Evolutionary conservation across 176 grass and related monocot species (phyloP), one percentile per base, ranked within the genome.

Genomic region (Luzula sylvatica): DNA sequence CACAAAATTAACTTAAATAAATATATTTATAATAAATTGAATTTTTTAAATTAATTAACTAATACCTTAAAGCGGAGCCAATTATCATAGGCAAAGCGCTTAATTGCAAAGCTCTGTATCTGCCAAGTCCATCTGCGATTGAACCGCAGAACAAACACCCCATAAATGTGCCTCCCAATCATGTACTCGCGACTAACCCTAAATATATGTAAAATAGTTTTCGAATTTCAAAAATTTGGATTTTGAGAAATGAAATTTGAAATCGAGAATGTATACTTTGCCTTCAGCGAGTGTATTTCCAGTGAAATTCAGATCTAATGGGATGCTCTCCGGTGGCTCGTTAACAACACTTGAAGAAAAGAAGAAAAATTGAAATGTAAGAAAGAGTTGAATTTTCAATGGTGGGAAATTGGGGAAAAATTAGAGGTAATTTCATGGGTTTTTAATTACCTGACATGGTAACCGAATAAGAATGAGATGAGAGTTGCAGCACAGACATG

Each of bases 161-260:
- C 6, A 86, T 3, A 19, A 96, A 62, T 3, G 92, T 85, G 35
- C 92, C 92, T 5, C 85, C 92, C 77, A 96, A 27, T 55, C 92
- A 96, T 44, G 82, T 96, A 60, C 92, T 96, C 14, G 89, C 92
- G 55, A 96, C 92, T 5, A 96, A 81, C 15, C 92, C 92, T 96
- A 68, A 51, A 61, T 13, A 20, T 19, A 58, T 69, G 12, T 38
- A 61, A 12, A 26, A 55, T n/a, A n/a, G n/a, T n/a, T n/a, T n/a
- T 61, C 9, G 12, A 60, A 23, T 22, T 43, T 32, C 38, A 44
- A 42, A 3, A 47, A 58, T 54, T 20, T 9, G 11, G 18, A 24
- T 17, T 15, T 26, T 25, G 29, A 29, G 4, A 43, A 28, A 4
- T 9, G n/a, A n/a, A 5, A 15, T 24, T 21, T 29, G 23, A 2